Evolutionary conservation across 805 yeast species (phyloP).

Genomic region (Jamesozyma spencerorum): DNA sequence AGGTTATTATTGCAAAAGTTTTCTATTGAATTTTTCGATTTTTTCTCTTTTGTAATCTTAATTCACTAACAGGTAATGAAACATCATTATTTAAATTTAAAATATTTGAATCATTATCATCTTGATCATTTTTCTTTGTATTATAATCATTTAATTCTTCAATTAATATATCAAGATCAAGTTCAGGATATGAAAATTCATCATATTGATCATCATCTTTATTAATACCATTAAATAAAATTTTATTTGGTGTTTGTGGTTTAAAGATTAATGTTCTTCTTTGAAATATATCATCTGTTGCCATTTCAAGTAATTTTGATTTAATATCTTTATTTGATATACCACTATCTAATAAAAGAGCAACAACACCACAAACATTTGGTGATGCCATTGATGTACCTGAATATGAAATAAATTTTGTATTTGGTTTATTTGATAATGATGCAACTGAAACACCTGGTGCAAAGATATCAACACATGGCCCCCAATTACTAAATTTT

Average conservation of each 20-base stretch:
- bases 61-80: not conserved
- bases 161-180: constrained; percentile 17
- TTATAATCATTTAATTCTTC: constrained; percentile 11
- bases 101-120: not conserved
- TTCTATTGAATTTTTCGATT: too few species aligned
- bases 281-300: constrained; percentile 42
- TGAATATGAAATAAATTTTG: constrained; percentile 33
- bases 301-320: constrained; percentile 34
- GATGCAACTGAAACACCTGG: constrained; percentile 67
- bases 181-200: constrained; percentile 18
- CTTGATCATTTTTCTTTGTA: not conserved
- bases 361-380: constrained; percentile 56
- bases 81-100: constrained; percentile 3
- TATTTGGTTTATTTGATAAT: constrained; percentile 31
- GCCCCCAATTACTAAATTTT: constrained; percentile 82
- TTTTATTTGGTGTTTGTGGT: constrained; percentile 51
- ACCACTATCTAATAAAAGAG: constrained; percentile 47
- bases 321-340: constrained; percentile 35
- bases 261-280: constrained; percentile 36
- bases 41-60: not conserved
- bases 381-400: constrained; percentile 86
- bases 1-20: too few species aligned
- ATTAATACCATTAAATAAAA: constrained; percentile 35
- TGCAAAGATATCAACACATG: constrained; percentile 81
- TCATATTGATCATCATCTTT: constrained; percentile 28